These are phyloP conservation scores for Theileria luwenshuni DNA, from an alignment of 169 alveolate species.

Conservation along the genomic window DNA sequence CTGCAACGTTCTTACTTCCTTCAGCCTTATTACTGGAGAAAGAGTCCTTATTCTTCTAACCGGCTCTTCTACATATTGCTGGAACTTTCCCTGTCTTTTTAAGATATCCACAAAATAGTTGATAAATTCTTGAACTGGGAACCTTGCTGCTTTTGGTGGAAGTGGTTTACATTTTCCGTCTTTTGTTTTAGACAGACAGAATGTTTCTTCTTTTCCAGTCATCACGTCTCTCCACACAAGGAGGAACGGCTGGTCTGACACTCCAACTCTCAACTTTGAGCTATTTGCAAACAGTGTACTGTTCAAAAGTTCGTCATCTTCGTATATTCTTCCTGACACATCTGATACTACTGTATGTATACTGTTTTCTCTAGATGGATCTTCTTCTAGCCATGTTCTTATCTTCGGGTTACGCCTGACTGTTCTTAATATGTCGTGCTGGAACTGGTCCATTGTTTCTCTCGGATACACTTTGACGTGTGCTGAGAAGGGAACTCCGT, in stretches of 20 bases:
- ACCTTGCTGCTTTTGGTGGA: conserved; percentile 40
- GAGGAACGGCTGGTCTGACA: conserved; percentile 59
- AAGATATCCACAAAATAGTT: conserved; percentile 25
- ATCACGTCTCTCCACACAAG: conserved; percentile 49
- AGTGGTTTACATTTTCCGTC: conserved; percentile 60
- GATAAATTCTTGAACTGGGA: conserved; percentile 39
- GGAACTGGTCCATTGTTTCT: conserved; percentile 54
- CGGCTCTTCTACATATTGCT: conserved; percentile 25
- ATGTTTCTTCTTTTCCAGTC: conserved; percentile 36
- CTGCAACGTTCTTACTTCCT: conserved; percentile 19
- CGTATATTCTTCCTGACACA: conserved; percentile 41
- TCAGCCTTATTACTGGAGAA: conserved; percentile 44
- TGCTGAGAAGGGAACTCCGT: conserved; percentile 42
- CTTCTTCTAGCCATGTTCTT: conserved; percentile 22
- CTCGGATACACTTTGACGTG: conserved; percentile 58
- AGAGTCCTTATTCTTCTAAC: conserved; percentile 6
- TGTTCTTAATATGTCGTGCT: conserved; percentile 24
- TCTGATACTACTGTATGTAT: conserved; percentile 49
- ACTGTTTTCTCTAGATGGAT: conserved; percentile 43
- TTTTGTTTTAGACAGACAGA: conserved; percentile 31
- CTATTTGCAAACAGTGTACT: conserved; percentile 32
- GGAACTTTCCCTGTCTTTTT: conserved; percentile 30
- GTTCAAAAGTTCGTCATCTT: conserved; percentile 50
- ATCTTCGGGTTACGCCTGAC: conserved; percentile 53
- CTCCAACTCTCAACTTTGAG: conserved; percentile 48